Evolutionary conservation across 306 rosid genomes (phyloP), one percentile per base, ranked within the genome.

Genomic region (Alnus glutinosa): DNA sequence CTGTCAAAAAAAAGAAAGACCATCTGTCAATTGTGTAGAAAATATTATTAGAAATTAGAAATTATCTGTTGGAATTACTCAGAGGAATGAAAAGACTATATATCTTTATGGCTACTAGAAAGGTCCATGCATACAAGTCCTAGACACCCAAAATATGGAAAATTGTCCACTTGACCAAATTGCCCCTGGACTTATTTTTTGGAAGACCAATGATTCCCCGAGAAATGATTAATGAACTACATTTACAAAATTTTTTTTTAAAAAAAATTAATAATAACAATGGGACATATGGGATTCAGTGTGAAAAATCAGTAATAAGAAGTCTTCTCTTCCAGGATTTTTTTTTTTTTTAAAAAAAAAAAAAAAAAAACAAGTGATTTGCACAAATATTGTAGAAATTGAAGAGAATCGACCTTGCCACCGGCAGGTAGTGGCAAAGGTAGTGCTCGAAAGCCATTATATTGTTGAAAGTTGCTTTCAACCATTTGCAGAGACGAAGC

Each of bases 31-130:
- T 23, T 39, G 14, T 4, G 11, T 51, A 75, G 1, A 49, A 75
- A 54, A 5, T 23, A 23, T 23, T 23, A 23, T 23, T 23, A 12
- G 16, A 39, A 28, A 30, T 11, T 15, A 52, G 28, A 23, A 23
- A 23, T 23, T 23, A 23, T 23, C 28, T 23, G 28, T 23, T 23
- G 28, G 28, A 23, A 23, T 23, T 23, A 23, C 28, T 23, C 28
- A 23, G 28, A 23, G 28, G 28, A 23, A 23, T 23, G 0, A 23
- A 23, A 23, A 23, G 28, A 23, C 28, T 23, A 23, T 23, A 23
- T 34, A 71, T 51, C 83, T 81, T 79, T 57, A 14, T 23, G 64
- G 51, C 72, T 75, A 77, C 55, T 67, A 64, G 55, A 84, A 75
- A 48, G 62, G 68, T 80, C 68, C 75, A 59, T 73, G 62, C 51